phyloP scores from a whole-genome alignment of 352 stramenopile species.

The Pythium rhizo-oryzae region DNA sequence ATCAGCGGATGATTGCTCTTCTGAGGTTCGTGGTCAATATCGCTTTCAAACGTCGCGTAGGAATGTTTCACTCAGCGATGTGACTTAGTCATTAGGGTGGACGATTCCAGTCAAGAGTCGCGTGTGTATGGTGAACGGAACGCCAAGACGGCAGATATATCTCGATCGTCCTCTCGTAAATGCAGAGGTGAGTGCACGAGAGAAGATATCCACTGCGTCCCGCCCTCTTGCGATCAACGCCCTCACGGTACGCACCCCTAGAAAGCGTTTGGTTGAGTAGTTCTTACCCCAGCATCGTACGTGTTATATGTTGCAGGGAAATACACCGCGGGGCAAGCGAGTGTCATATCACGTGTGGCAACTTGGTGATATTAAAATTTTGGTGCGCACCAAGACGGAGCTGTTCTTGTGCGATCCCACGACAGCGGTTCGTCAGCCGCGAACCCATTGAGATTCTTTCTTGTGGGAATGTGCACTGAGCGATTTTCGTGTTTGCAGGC shows the following conservation, averaged over 20 bases:
- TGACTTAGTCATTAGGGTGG: conserved; percentile 42
- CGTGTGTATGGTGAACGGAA: conserved; percentile 33
- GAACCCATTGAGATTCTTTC: not conserved
- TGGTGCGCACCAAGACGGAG: conserved; percentile 60
- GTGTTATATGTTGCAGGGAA: not conserved
- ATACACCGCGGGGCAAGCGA: conserved; percentile 9
- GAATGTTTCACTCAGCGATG: not conserved
- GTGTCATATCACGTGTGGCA: conserved; percentile 74
- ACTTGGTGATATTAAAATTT: conserved; percentile 50
- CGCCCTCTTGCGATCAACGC: conserved; percentile 34
- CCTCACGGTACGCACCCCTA: conserved; percentile 35
- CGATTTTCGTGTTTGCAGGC: conserved; percentile 1
- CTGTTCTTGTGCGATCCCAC: conserved; percentile 25
- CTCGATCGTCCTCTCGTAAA: conserved; percentile 46
- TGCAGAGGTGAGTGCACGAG: conserved; percentile 24
- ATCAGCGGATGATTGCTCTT: conserved; percentile 13
- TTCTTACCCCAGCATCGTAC: not conserved
- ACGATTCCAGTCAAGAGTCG: conserved; percentile 63
- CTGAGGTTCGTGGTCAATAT: conserved; percentile 20
- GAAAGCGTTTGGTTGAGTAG: conserved; percentile 27
- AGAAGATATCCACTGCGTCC: conserved; percentile 27
- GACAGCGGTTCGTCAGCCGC: conserved; percentile 1
- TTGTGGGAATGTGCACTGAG: no score
- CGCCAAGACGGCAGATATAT: conserved; percentile 52
- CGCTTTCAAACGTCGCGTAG: not conserved